Evolutionary conservation across 768 basidiomycete genomes (phyloP), one percentile per base, ranked within the genome.

Genomic region (Chlorophyllum brunneum): DNA sequence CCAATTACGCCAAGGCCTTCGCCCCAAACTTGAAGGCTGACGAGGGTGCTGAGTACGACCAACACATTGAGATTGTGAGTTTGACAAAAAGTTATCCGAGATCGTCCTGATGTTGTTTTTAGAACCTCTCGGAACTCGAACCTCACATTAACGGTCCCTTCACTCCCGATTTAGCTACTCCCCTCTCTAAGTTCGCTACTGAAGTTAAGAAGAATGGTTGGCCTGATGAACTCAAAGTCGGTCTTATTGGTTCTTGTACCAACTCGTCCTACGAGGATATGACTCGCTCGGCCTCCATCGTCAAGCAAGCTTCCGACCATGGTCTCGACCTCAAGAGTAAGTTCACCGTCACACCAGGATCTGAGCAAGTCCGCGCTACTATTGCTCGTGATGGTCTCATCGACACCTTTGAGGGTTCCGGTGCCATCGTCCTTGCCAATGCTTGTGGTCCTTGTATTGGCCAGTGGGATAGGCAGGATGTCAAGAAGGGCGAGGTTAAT

Each of bases 231-330:
- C 85, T 99, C 75, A 93, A 90, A 76, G 97, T 98, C 62, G 92
- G 84, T 55, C 86, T 99, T 54, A 98, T 99, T 68, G 97, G 97
- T 47, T 98, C 97, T 41, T 99, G 97, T 86, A 98, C 97, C 68
- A 99, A 99, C 83, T 98, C 97, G 41, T 98, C 97, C 29, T 99
- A 99, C 67, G 97, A 99, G 75, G 97, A 99, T 73, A 97, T 98
- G 95, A 88, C 93, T 31, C 93, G 97, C 66, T 90, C 95, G 33
- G 95, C 93, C 24, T 88, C 88, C 39, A 97, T 99, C 66, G 93
- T 91, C 59, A 80, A 79, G 61, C 86, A 99, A 70, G 97, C 97
- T 55, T 71, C 84, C 45, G 77, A 77, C 5, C 95, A 95, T 65
- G 97, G 97, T 60, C 79, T 98, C 43, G 75, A 80, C 54, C 80